Percentiles rank a stretch among this genome's conserved stretches.
These are phyloP conservation scores for Leccinum pellstonianum DNA, from an alignment of 768 basidiomycete genomes.

Conservation along the genomic window DNA sequence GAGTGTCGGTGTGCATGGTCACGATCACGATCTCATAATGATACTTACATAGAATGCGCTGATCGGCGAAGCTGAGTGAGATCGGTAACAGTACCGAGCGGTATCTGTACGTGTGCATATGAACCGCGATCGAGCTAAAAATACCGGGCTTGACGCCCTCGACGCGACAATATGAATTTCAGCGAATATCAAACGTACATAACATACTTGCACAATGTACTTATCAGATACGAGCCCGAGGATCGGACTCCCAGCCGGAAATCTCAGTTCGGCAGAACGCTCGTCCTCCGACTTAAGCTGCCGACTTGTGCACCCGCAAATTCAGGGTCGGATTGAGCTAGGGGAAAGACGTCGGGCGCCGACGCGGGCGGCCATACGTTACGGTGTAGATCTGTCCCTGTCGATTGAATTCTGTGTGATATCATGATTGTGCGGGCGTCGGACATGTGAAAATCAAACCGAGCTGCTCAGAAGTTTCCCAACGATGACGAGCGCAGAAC, in stretches of 20 bases:
- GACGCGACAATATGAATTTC: background rate
- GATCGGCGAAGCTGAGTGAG: slow-evolving; percentile 21
- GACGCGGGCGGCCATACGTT: background rate
- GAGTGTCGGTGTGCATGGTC: background rate
- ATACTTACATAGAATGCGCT: slow-evolving; percentile 7
- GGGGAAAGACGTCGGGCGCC: background rate
- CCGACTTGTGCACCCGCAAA: background rate
- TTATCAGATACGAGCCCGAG: background rate
- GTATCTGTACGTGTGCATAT: background rate
- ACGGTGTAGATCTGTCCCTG: background rate
- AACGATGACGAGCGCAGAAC: background rate
- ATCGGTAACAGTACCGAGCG: slow-evolving; percentile 11
- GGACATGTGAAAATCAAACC: background rate
- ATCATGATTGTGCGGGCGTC: background rate
- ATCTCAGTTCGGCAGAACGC: background rate
- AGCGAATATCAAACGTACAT: background rate
- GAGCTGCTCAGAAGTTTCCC: background rate
- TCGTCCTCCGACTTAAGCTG: background rate
- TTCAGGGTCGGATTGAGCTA: background rate
- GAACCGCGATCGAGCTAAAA: background rate
- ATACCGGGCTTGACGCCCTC: background rate
- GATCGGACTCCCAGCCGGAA: background rate
- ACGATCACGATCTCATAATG: background rate
- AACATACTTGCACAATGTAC: background rate
- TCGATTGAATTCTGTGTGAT: background rate